Percentiles rank a stretch among this genome's conserved stretches.
Evolutionary conservation across 2,329 filamentous ascomycete species (phyloP).

Genomic region (Trichoderma sp.): DNA sequence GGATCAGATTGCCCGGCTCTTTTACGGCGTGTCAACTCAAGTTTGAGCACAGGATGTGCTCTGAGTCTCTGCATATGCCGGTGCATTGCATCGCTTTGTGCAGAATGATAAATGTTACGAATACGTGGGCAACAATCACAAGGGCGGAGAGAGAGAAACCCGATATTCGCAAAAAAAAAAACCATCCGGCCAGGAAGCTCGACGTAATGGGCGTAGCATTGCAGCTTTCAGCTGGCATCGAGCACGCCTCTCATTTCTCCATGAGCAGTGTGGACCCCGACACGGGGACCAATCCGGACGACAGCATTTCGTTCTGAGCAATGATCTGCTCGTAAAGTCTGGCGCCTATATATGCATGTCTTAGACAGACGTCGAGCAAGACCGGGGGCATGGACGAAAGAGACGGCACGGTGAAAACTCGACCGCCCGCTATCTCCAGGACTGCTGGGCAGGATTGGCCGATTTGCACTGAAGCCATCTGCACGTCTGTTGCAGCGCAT

Average conservation of each 20-base stretch:
- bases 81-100: background rate
- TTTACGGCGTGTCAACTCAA: background rate
- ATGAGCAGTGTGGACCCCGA: conserved; percentile 8
- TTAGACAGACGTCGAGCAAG: conserved; percentile 4
- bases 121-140: background rate
- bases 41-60: background rate
- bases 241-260: conserved; percentile 20
- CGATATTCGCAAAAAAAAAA: background rate
- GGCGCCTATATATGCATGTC: conserved; percentile 19
- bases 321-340: conserved; percentile 16
- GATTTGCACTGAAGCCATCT: conserved; percentile 3
- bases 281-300: conserved; percentile 7
- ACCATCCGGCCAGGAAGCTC: background rate
- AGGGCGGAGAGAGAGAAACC: background rate
- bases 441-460: conserved; percentile 17
- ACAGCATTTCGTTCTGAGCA: conserved; percentile 3
- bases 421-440: conserved; percentile 12
- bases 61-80: background rate
- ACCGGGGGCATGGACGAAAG: background rate
- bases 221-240: conserved; percentile 19
- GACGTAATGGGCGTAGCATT: conserved; percentile 31
- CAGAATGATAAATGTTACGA: background rate
- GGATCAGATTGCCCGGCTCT: background rate
- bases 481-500: conserved; percentile 11
- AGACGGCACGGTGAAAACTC: conserved; percentile 3